phyloP scores from a whole-genome alignment of 2,329 filamentous ascomycete genomes.

The Colletotrichum sansevieriae region DNA sequence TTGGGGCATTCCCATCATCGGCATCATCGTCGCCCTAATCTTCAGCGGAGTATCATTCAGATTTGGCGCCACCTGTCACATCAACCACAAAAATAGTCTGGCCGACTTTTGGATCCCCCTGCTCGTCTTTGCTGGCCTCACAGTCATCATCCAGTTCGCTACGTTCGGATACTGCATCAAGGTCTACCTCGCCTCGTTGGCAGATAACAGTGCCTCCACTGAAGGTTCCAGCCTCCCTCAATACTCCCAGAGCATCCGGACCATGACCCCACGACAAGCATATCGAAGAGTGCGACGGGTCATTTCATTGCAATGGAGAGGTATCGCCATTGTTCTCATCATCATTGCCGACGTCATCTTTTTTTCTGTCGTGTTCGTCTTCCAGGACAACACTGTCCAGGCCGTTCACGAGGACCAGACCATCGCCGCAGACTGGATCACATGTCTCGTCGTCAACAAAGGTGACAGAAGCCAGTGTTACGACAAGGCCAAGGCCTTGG shows the following conservation, averaged over 20 bases:
- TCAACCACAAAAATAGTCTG: constrained; percentile 89
- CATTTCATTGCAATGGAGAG: constrained; percentile 92
- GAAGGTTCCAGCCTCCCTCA: constrained; percentile 80
- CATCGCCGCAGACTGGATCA: constrained; percentile 75
- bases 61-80: constrained; percentile 92
- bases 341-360: constrained; percentile 94
- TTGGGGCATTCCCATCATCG: constrained; percentile 85
- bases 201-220: constrained; percentile 78
- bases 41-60: constrained; percentile 95
- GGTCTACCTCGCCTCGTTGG: constrained; percentile 88
- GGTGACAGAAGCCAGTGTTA: constrained; percentile 78
- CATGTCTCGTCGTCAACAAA: constrained; percentile 72
- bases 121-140: constrained; percentile 80
- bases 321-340: constrained; percentile 88
- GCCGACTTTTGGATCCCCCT: constrained; percentile 92
- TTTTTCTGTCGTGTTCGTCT: constrained; percentile 92
- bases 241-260: constrained; percentile 80
- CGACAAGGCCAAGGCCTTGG: constrained; percentile 68
- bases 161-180: constrained; percentile 96
- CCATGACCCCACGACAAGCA: constrained; percentile 85
- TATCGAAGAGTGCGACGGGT: constrained; percentile 90
- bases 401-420: constrained; percentile 66
- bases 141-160: constrained; percentile 83
- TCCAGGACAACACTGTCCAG: constrained; percentile 80
- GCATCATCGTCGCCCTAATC: constrained; percentile 81